phyloP scores from a whole-genome alignment of 148 eudicot genomes.

The Pharnaceum exiguum region DNA sequence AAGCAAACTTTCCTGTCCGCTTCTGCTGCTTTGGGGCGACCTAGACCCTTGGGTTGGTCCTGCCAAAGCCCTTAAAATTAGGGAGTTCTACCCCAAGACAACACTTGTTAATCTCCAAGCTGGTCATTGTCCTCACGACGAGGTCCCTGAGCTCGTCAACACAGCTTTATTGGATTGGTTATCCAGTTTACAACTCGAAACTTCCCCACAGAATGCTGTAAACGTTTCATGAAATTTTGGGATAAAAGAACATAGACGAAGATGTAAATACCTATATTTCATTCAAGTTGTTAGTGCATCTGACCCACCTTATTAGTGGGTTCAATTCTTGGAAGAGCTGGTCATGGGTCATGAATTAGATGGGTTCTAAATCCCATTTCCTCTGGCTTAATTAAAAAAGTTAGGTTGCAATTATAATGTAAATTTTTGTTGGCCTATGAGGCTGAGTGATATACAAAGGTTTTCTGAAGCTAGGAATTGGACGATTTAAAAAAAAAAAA shows the following conservation, averaged over 20 bases:
- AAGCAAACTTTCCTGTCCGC: slow-evolving; percentile 75
- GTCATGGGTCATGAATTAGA: too few species aligned
- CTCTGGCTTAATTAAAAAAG: too few species aligned
- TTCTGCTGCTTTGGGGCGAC: slow-evolving; percentile 90
- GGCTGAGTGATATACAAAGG: too few species aligned
- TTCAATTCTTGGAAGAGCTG: too few species aligned
- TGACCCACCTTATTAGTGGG: too few species aligned
- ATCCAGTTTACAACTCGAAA: slow-evolving; percentile 37
- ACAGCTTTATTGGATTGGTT: slow-evolving; percentile 86
- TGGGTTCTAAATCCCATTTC: too few species aligned
- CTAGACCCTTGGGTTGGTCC: slow-evolving; percentile 98
- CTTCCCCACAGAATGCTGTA: slow-evolving; percentile 29
- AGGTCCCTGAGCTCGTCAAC: slow-evolving; percentile 91
- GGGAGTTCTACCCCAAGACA: slow-evolving; percentile 81
- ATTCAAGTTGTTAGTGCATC: too few species aligned
- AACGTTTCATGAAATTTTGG: slow-evolving; percentile 25
- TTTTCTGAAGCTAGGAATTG: too few species aligned
- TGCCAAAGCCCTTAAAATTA: slow-evolving; percentile 73
- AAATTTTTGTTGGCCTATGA: background rate
- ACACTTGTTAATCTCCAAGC: slow-evolving; percentile 81
- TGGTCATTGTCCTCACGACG: slow-evolving; percentile 99
- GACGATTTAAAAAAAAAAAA: too few species aligned
- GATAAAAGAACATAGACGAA: background rate
- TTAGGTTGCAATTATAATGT: slow-evolving; percentile 12
- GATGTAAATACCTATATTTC: background rate